These are phyloP conservation scores for Aureobasidium sp. DNA, from an alignment of 2,329 filamentous ascomycete species.

Conservation along the genomic window DNA sequence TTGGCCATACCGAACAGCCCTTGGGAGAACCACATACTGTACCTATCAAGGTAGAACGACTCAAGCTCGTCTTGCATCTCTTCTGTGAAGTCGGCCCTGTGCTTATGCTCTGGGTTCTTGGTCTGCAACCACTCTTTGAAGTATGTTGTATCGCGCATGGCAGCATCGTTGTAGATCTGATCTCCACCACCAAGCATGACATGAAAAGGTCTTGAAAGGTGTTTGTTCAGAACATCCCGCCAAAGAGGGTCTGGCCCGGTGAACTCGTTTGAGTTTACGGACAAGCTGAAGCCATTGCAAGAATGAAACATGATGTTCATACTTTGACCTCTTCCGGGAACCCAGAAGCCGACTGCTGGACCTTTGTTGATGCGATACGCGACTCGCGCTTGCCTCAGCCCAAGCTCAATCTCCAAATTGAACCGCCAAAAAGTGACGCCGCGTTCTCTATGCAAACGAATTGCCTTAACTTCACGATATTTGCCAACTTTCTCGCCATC, in stretches of 20 bases:
- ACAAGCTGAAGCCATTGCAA: conserved; percentile 89
- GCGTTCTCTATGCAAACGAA: conserved; percentile 73
- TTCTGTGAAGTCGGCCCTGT: conserved; percentile 64
- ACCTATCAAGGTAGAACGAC: conserved; percentile 76
- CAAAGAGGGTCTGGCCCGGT: conserved; percentile 93
- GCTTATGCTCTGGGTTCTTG: conserved; percentile 71
- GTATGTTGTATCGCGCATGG: conserved; percentile 62
- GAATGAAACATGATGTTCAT: conserved; percentile 99
- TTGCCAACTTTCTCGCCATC: conserved; percentile 78
- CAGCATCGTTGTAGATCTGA: conserved; percentile 90
- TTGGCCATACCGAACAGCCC: conserved; percentile 89
- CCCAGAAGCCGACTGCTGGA: conserved; percentile 86
- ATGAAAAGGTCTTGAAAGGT: conserved; percentile 88
- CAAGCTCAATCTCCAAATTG: conserved; percentile 85
- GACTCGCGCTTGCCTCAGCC: conserved; percentile 68
- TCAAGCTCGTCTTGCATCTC: conserved; percentile 88
- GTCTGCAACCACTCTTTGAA: conserved; percentile 82
- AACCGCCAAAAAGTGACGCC: conserved; percentile 97
- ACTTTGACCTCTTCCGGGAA: conserved; percentile 69
- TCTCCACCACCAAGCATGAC: conserved; percentile 97
- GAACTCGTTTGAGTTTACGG: conserved; percentile 68
- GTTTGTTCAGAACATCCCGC: conserved; percentile 89
- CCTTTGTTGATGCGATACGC: conserved; percentile 94
- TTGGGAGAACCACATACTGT: conserved; percentile 93
- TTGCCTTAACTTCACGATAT: conserved; percentile 74